Conservation (phyloP, 805 yeast genomes). For the Hagleromyces aurorensis region DNA sequence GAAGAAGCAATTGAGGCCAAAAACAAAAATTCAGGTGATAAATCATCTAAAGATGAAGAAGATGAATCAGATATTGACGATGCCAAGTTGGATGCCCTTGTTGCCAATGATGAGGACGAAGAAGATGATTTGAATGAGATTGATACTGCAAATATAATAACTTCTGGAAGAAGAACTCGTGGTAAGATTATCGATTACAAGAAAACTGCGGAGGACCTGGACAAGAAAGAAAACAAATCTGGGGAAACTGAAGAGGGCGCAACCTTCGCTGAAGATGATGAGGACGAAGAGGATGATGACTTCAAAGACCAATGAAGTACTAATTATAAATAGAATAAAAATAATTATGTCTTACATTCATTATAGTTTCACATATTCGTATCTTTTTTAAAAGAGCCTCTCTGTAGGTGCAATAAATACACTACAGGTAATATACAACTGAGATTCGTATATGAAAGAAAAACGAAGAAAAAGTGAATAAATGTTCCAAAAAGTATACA, state of each 20-base stretch:
- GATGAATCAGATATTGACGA: constrained; percentile 46
- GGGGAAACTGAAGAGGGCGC: constrained; percentile 43
- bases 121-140: constrained; percentile 78
- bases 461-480: background rate
- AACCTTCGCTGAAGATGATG: constrained; percentile 36
- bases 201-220: constrained; percentile 68
- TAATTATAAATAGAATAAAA: too few relatives aligned
- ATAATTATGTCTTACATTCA: too few relatives aligned
- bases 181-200: constrained; percentile 81
- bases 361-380: too few relatives aligned
- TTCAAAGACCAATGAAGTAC: constrained; percentile 21
- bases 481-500: background rate
- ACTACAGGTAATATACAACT: too few relatives aligned
- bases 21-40: constrained; percentile 28
- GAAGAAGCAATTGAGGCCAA: constrained; percentile 40
- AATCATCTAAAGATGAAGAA: constrained; percentile 30
- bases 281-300: constrained; percentile 33
- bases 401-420: too few relatives aligned
- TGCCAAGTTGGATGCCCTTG: constrained; percentile 40
- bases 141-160: constrained; percentile 74
- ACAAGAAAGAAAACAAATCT: constrained; percentile 37
- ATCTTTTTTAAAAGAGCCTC: too few relatives aligned
- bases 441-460: too few relatives aligned
- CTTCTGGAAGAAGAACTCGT: constrained; percentile 83
- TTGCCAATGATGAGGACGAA: constrained; percentile 55